Conservation (phyloP, 2,329 filamentous ascomycete genomes). For the Aureobasidium melanogenum region DNA sequence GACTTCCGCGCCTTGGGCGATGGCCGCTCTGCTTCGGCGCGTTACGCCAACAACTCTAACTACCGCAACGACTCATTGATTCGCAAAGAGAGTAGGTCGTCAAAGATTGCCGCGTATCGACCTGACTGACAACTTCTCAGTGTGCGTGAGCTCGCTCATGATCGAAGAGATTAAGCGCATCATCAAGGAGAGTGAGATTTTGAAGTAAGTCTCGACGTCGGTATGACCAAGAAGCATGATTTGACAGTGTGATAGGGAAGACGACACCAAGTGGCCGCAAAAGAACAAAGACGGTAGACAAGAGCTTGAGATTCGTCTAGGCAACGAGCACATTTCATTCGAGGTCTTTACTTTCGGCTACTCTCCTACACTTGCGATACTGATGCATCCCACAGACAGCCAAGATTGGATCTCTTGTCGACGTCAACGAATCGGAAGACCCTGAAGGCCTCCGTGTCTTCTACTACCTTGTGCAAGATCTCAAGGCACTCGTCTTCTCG, state of each 20-base stretch:
- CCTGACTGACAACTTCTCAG: conserved; percentile 38
- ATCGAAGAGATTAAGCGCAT: conserved; percentile 95
- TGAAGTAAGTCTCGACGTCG: conserved; percentile 60
- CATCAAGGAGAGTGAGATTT: conserved; percentile 92
- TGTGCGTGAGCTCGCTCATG: conserved; percentile 89
- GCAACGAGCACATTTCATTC: conserved; percentile 94
- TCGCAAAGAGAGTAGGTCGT: conserved; percentile 92
- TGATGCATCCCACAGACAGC: conserved; percentile 59
- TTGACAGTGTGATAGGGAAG: conserved; percentile 56
- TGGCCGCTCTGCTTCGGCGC: conserved; percentile 82
- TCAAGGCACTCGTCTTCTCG: conserved; percentile 94
- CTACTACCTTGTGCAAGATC: conserved; percentile 95
- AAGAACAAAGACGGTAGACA: conserved; percentile 99
- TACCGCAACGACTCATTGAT: conserved; percentile 98
- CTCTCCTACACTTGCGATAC: not conserved
- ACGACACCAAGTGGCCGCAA: conserved; percentile 96
- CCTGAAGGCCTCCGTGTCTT: conserved; percentile 94
- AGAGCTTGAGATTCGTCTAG: conserved; percentile 88
- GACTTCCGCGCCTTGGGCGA: conserved; percentile 90
- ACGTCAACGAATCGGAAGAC: conserved; percentile 92
- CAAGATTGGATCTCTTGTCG: conserved; percentile 93
- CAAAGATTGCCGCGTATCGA: not conserved
- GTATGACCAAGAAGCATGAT: not conserved
- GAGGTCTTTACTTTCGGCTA: conserved; percentile 54
- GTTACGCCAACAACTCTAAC: conserved; percentile 99